Base-by-base conservation (phyloP, 495 filamentous ascomycete species). In the Aspergillus asperescens region DNA sequence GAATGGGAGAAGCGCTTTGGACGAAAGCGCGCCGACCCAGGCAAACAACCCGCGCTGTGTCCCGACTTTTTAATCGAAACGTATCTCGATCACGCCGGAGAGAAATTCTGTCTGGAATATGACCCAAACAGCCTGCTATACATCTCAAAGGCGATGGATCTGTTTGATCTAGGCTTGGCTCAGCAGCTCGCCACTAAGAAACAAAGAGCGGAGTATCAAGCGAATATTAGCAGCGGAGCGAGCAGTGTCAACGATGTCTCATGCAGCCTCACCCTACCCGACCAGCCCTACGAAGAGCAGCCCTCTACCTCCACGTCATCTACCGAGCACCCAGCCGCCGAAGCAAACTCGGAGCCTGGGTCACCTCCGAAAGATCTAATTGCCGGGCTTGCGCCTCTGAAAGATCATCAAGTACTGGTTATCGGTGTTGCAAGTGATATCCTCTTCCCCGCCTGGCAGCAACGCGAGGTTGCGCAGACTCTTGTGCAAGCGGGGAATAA, bases 71-170 rank as follows among this genome's bases (percentile, higher is more conserved):
- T 97, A 20, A 96, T 99, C 55, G 93, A 99, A 64, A 99, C 93
- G 0, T 99, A 99, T 63, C 81, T 99, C 25, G 93, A 99, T 67
- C 93, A 99, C 62, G 94, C 93, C 2, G 93, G 93, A 37, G 93
- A 99, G 75, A 99, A 99, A 67, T 99, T 94, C 69, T 96, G 90
- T 67, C 77, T 99, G n/a, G 90, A 93, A 52, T 97, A 96, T 65
- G 93, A 99, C 61, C 82, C 93, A 16, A 99, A 99, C 72, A 95
- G 90, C 64, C 77, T 97, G 8, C 77, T 99, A 24, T 99, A 99
- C 65, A 86, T 97, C 25, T 95, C 89, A 59, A 99, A 99, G 69
- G 94, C 94, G 10, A 99, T 99, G 93, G 93, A 97, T 61, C 77
- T 97, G 10, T 99, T 99, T 65, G 93, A 99, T 63, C 80, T 99